phyloP scores from a whole-genome alignment of 306 rosid genomes.

The Citrullus mucosospermus region DNA sequence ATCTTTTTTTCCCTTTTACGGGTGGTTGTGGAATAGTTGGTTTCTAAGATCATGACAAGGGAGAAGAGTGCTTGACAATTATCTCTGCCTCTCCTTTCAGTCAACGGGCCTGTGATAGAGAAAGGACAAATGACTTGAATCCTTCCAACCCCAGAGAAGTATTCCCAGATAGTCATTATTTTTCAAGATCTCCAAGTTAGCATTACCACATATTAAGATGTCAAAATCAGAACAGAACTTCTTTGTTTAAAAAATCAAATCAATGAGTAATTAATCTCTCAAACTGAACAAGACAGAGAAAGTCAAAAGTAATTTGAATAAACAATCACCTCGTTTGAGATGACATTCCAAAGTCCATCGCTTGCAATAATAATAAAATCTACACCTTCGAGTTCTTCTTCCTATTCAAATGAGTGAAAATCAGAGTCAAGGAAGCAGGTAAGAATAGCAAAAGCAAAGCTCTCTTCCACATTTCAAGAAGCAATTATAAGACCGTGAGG shows the following conservation, averaged over 20 bases:
- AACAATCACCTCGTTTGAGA: conserved; percentile 60
- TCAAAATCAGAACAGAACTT: neutral
- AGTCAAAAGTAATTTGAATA: neutral
- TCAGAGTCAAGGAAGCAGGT: neutral
- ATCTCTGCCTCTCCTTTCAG: neutral
- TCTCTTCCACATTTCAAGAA: neutral
- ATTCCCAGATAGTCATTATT: neutral
- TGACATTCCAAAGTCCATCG: conserved; percentile 89
- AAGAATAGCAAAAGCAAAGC: neutral
- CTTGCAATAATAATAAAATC: conserved; percentile 79
- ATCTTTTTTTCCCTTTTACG: no score
- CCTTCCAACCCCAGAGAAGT: neutral
- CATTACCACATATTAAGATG: neutral
- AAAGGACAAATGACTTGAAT: neutral
- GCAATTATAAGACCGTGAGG: neutral
- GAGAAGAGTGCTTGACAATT: neutral
- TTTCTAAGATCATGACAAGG: neutral
- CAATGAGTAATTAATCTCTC: neutral
- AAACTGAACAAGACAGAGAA: neutral
- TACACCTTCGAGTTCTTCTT: conserved; percentile 65
- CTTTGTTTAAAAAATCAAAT: neutral
- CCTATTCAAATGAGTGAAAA: conserved; percentile 23
- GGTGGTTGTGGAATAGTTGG: neutral
- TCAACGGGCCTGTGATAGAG: neutral
- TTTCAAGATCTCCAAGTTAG: neutral